Evolutionary conservation across 1,139 yeast genomes (phyloP).

Genomic region (Suhomyces atakaporum): DNA sequence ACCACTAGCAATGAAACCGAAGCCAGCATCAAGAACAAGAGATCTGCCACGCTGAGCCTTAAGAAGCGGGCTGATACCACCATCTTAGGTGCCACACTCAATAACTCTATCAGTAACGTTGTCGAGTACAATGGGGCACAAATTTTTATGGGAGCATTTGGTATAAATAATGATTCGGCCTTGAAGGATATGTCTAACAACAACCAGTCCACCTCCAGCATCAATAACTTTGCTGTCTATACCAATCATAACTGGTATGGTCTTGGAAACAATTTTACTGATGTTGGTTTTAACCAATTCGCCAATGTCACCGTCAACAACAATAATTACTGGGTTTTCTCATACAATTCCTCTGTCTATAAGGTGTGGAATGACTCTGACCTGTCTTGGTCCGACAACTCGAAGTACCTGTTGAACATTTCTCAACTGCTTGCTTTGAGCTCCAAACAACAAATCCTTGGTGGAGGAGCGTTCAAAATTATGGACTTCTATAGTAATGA

Average conservation of each 20-base stretch:
- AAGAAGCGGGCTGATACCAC: slow-evolving; percentile 27
- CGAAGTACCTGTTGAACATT: slow-evolving; percentile 36
- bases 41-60: slow-evolving; percentile 7
- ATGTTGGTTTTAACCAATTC: slow-evolving; percentile 31
- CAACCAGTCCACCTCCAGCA: slow-evolving; percentile 28
- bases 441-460: slow-evolving; percentile 34
- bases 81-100: slow-evolving; percentile 35
- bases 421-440: slow-evolving; percentile 33
- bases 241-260: slow-evolving; percentile 35
- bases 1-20: slow-evolving; percentile 35
- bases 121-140: slow-evolving; percentile 23
- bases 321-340: slow-evolving; percentile 41
- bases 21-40: slow-evolving; percentile 9
- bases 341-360: slow-evolving; percentile 19
- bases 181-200: slow-evolving; percentile 32
- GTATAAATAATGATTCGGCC: slow-evolving; percentile 21
- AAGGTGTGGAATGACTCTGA: slow-evolving; percentile 46
- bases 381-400: slow-evolving; percentile 34
- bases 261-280: slow-evolving; percentile 38
- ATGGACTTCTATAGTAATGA: slow-evolving; percentile 36
- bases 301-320: slow-evolving; percentile 37
- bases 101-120: slow-evolving; percentile 31
- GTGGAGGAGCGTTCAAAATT: slow-evolving; percentile 42
- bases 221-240: slow-evolving; percentile 39
- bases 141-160: slow-evolving; percentile 39